Base-by-base conservation (phyloP, 805 yeast species). In the Candida chauliodis region DNA sequence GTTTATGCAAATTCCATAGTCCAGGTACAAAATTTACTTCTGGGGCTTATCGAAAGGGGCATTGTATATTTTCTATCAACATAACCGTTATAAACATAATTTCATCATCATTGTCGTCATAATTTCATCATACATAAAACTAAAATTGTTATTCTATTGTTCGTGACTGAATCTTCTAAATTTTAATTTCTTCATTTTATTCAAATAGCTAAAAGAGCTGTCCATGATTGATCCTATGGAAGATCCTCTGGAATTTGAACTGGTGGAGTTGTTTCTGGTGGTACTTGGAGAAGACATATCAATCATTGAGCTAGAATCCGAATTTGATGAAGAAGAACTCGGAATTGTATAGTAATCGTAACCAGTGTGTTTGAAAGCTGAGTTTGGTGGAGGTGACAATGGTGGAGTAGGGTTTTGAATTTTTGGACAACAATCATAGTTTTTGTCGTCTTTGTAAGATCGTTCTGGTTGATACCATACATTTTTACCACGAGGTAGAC, bases 331-430 rank as follows among this genome's bases (percentile, higher is more conserved):
- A 7, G 19, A 17, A 13, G 33, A 31, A 18, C 24, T 20, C 2
- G 42, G 44, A 15, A 41, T 37, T 20, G 41, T 33, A 17, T 41
- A 37, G 20, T 41, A 41, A 30, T 41, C 42, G 26, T 37, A 41
- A 4, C 44, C 41, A 17, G 25, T 22, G 28, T 38, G 34, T 16
- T 29, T 26, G 18, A 28, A 13, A 14, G 14, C 17, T 16, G 30
- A n/a, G 14, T 17, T 19, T 14, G 14, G 10, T 15, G 29, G 18
- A 8, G 20, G 15, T 13, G 23, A 31, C 18, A 17, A 5, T 8
- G 21, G 18, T 11, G 29, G 23, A 6, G 35, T 31, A 10, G 35
- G 22, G 8, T 22, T 14, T 22, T 21, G 36, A 25, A 6, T 33
- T n/a, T 17, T 33, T 16, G 30, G 36, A 33, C 30, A 33, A 15